Conservation (phyloP, 768 basidiomycete species). For the Lactifluus volemus region DNA sequence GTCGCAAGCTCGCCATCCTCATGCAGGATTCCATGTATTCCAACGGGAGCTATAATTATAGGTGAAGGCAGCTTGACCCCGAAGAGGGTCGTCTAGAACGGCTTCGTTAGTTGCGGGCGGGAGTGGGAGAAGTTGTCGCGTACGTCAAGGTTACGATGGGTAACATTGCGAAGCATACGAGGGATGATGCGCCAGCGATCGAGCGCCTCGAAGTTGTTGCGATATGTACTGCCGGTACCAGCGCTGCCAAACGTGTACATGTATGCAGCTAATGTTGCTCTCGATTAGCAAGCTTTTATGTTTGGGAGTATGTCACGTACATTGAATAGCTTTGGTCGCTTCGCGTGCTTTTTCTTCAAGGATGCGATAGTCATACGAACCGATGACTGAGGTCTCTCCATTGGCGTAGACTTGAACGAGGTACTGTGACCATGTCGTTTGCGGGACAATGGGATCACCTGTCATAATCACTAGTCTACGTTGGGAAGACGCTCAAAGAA, state of each 20-base stretch:
- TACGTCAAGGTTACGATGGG: slow-evolving; percentile 52
- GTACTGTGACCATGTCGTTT: slow-evolving; percentile 10
- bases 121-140: slow-evolving; percentile 6
- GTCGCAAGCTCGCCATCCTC: slow-evolving; percentile 63
- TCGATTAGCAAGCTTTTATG: not conserved
- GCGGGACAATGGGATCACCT: not conserved
- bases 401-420: not conserved
- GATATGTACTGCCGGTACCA: slow-evolving; percentile 59
- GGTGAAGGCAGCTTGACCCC: slow-evolving; percentile 56
- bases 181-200: slow-evolving; percentile 70
- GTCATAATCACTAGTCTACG: not conserved
- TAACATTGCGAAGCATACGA: slow-evolving; percentile 61
- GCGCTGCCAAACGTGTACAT: slow-evolving; percentile 73
- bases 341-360: slow-evolving; percentile 62
- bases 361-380: slow-evolving; percentile 52
- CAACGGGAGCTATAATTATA: slow-evolving; percentile 55
- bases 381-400: slow-evolving; percentile 25
- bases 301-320: slow-evolving; percentile 28
- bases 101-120: not conserved
- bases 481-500: not conserved
- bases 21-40: slow-evolving; percentile 69
- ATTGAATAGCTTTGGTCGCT: slow-evolving; percentile 46
- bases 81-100: slow-evolving; percentile 54
- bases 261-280: slow-evolving; percentile 44
- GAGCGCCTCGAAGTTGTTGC: slow-evolving; percentile 55